Evolutionary conservation across 225 moss, liverwort and hornwort genomes (phyloP).

Genomic region (Ulota crispa): DNA sequence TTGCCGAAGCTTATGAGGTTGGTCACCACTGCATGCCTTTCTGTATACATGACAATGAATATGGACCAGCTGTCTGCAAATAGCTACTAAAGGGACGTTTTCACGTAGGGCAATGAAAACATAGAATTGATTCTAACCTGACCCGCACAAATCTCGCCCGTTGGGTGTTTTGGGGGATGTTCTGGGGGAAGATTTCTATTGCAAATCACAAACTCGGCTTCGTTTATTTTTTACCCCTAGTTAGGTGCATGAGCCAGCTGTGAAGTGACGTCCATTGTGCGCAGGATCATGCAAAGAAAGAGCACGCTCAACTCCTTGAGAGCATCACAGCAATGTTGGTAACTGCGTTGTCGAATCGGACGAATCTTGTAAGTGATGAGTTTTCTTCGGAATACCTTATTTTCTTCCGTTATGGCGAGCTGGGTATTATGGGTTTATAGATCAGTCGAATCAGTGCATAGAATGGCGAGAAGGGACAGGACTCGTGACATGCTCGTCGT

Average conservation of each 20-base stretch:
- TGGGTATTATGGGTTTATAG: background rate
- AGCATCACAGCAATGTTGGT: constrained; percentile 65
- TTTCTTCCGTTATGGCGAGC: background rate
- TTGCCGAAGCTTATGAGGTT: constrained; percentile 77
- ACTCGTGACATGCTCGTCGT: background rate
- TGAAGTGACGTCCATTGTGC: constrained; percentile 8
- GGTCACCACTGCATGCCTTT: background rate
- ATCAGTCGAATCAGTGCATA: background rate
- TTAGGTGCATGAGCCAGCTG: background rate
- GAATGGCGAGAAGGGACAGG: background rate
- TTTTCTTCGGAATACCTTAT: background rate
- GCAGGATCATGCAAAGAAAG: constrained; percentile 71
- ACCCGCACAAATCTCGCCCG: background rate
- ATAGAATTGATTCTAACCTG: background rate
- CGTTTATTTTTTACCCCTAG: background rate
- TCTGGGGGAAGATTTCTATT: background rate
- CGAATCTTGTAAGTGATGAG: constrained; percentile 59
- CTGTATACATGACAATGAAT: too few species aligned
- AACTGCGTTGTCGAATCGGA: constrained; percentile 58
- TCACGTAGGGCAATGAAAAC: background rate
- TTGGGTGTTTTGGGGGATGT: background rate
- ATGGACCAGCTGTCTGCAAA: background rate
- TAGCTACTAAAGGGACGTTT: background rate
- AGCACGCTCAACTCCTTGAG: constrained; percentile 59
- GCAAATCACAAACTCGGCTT: background rate